Base-by-base conservation (phyloP, 2,329 filamentous ascomycete genomes). In the Pseudocercospora eumusae region DNA sequence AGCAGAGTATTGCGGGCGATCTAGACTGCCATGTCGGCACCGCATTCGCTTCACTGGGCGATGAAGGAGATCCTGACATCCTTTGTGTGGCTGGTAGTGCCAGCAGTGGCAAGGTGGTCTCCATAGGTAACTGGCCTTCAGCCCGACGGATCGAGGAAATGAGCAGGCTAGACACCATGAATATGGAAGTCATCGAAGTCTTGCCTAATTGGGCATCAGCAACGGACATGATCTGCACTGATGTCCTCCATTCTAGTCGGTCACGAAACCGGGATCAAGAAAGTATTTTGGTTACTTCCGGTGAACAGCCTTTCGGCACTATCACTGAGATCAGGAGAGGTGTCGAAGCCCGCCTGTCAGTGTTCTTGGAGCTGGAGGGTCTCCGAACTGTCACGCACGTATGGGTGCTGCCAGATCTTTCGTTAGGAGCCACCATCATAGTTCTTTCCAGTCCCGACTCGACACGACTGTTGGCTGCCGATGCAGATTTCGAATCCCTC, bases 21-120 rank as follows among this genome's bases (percentile, higher is more conserved):
- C 86, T 91, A 66, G 82, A 84, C 57, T 89, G 89, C 69, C 91
- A 90, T 63, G 88, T 96, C 52, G 89, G 92, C 61, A 87, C 84
- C 2, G 92, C 92, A 2, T 96, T 98, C 73, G 89, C 92, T 56
- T 90, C 87, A 57, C 73, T 85, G 18, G 80, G 81, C 60, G 81
- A 90, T 66, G 58, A 84, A 86, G 65, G 79, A 82, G 36, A 86
- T 61, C 86, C 87, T 2, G 93, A 96, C 73, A 83, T 96, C n/a
- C 79, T 96, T 52, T 83, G 96, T 36, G 86, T 89, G 53, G 90
- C 89, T 4, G 92, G 93, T 0, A 88, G 90, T 66, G 89, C 88
- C 57, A 90, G 92, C 8, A 85, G 88, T 63, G 93, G 93, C 2
- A 60, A 60, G 2, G 56, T 74, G 2, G 66, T 71, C 1, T 68